These are phyloP conservation scores for Xerocomellus intermedius DNA, from an alignment of 768 basidiomycete genomes.

Conservation along the genomic window DNA sequence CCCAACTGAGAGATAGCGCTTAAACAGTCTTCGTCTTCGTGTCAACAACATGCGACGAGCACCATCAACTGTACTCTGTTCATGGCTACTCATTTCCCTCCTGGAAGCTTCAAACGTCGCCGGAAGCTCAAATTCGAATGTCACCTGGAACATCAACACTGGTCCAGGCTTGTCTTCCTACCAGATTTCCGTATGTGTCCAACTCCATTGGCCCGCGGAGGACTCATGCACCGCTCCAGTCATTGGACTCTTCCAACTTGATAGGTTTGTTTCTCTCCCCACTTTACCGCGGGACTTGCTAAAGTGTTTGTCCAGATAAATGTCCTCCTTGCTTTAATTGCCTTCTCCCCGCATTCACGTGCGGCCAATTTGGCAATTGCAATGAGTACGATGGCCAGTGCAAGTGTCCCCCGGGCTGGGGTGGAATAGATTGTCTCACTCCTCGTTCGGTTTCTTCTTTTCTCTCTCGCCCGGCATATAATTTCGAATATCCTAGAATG, in stretches of 20 bases:
- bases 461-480: neutral
- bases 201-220: neutral
- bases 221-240: conserved; percentile 17
- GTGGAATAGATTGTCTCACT: conserved; percentile 89
- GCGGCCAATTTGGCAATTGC: conserved; percentile 91
- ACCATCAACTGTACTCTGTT: conserved; percentile 11
- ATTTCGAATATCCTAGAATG: conserved; percentile 57
- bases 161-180: conserved; percentile 22
- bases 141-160: conserved; percentile 14
- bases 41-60: conserved; percentile 25
- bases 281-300: neutral
- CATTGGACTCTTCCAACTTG: conserved; percentile 17
- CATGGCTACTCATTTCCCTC: conserved; percentile 15
- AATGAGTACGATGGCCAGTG: conserved; percentile 94
- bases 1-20: neutral
- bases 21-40: neutral
- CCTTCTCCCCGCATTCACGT: conserved; percentile 84
- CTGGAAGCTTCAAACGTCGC: conserved; percentile 2
- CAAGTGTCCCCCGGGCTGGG: conserved; percentile 96
- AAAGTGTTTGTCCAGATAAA: conserved; percentile 37
- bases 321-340: conserved; percentile 97
- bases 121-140: conserved; percentile 11
- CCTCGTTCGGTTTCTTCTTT: conserved; percentile 63
- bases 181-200: conserved; percentile 25
- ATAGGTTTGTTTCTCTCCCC: conserved; percentile 10